Percentiles rank a stretch among this genome's conserved stretches.
Evolutionary conservation across 805 yeast genomes (phyloP).

Genomic region (Lipomyces yamadae): DNA sequence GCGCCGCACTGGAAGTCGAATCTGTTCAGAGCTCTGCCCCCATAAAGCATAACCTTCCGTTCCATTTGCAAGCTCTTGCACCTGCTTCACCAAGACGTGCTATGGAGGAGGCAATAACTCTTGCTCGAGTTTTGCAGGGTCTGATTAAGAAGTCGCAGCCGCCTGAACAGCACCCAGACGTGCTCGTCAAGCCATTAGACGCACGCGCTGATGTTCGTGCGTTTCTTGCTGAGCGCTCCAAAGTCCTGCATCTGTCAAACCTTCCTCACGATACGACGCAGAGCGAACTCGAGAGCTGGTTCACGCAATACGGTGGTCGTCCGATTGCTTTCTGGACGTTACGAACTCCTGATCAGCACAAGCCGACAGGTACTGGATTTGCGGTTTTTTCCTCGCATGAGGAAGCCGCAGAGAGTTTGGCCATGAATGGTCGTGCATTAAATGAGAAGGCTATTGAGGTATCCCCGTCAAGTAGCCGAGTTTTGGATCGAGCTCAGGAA

Average conservation of each 20-base stretch:
- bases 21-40: constrained; percentile 40
- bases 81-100: constrained; percentile 52
- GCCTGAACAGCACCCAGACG: constrained; percentile 55
- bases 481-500: constrained; percentile 81
- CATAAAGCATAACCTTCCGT: constrained; percentile 38
- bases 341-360: constrained; percentile 61
- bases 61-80: constrained; percentile 40
- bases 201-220: constrained; percentile 70
- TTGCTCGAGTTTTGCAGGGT: constrained; percentile 53
- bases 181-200: constrained; percentile 76
- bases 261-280: constrained; percentile 87
- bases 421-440: constrained; percentile 76
- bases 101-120: constrained; percentile 53
- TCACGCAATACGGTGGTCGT: constrained; percentile 80
- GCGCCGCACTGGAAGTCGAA: constrained; percentile 55
- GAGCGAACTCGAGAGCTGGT: constrained; percentile 89
- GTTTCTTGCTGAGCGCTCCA: constrained; percentile 72
- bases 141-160: constrained; percentile 56
- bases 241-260: constrained; percentile 78
- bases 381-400: constrained; percentile 84
- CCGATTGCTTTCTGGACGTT: constrained; percentile 91
- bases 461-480: constrained; percentile 79
- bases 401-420: constrained; percentile 78
- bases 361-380: constrained; percentile 71
- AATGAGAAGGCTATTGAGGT: constrained; percentile 80